These are phyloP conservation scores for Setaria viridis DNA, from an alignment of 202 grass and related monocot species.

Conservation along the genomic window DNA sequence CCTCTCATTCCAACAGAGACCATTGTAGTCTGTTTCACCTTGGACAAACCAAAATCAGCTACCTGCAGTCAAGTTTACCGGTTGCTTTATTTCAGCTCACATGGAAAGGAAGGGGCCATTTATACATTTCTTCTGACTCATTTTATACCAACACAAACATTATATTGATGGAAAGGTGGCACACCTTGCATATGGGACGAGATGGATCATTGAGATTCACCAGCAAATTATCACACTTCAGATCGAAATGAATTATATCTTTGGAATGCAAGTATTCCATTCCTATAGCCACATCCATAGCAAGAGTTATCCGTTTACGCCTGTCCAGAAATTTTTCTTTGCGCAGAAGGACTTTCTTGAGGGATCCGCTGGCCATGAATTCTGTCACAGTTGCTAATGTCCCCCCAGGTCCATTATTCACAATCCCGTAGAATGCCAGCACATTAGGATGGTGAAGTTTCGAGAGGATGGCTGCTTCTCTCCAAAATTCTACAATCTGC, in stretches of 20 bases:
- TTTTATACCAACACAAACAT: background rate
- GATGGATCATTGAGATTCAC: constrained; percentile 79
- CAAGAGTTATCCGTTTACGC: constrained; percentile 62
- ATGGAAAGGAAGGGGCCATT: background rate
- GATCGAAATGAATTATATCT: constrained; percentile 78
- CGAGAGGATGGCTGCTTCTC: constrained; percentile 64
- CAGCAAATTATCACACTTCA: constrained; percentile 82
- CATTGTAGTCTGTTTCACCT: constrained; percentile 29
- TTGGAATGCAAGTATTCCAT: constrained; percentile 88
- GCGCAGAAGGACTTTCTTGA: constrained; percentile 55
- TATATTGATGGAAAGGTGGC: background rate
- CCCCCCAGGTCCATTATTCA: constrained; percentile 36
- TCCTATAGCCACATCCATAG: constrained; percentile 75
- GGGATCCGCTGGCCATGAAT: constrained; percentile 74
- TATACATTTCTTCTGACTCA: background rate
- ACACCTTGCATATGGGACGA: constrained; percentile 76
- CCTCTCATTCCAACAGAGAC: constrained; percentile 31
- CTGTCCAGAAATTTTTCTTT: constrained; percentile 71
- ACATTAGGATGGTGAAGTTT: constrained; percentile 83
- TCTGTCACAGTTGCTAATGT: constrained; percentile 68
- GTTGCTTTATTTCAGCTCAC: background rate
- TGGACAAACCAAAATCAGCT: constrained; percentile 37
- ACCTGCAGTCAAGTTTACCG: background rate
- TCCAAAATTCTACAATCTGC: constrained; percentile 70
- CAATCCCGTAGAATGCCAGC: constrained; percentile 69